Evolutionary conservation across 352 stramenopile species (phyloP).

Genomic region (Phytophthora fragariae): DNA sequence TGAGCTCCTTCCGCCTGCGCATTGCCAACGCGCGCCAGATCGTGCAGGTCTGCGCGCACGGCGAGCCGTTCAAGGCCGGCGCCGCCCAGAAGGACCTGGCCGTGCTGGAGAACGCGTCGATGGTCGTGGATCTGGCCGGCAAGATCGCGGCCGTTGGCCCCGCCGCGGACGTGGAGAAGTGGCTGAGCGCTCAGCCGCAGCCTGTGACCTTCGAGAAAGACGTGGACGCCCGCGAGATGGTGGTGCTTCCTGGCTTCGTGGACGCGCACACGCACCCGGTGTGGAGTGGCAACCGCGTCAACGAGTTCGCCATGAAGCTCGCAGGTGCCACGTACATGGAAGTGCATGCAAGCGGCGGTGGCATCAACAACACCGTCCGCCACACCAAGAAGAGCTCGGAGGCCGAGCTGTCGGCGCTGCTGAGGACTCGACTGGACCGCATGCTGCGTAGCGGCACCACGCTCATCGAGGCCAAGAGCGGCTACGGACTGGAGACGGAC

Average conservation of each 20-base stretch:
- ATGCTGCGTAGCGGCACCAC: slow-evolving; percentile 83
- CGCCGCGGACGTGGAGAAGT: slow-evolving; percentile 61
- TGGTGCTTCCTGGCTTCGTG: slow-evolving; percentile 81
- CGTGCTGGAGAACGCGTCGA: slow-evolving; percentile 62
- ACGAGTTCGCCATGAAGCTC: slow-evolving; percentile 90
- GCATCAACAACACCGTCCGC: slow-evolving; percentile 86
- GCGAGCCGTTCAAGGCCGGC: slow-evolving; percentile 73
- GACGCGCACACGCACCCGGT: slow-evolving; percentile 88
- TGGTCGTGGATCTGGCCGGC: slow-evolving; percentile 63
- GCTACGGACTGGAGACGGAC: slow-evolving; percentile 84
- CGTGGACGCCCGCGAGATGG: slow-evolving; percentile 71
- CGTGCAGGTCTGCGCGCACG: slow-evolving; percentile 74
- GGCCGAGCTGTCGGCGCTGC: slow-evolving; percentile 58
- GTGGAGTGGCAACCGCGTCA: slow-evolving; percentile 86
- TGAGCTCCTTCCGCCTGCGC: slow-evolving; percentile 79
- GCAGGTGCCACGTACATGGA: slow-evolving; percentile 89
- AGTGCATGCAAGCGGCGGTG: slow-evolving; percentile 75
- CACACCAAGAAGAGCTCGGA: slow-evolving; percentile 72
- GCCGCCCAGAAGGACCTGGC: slow-evolving; percentile 68
- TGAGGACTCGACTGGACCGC: slow-evolving; percentile 65
- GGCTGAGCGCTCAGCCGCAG: slow-evolving; percentile 60
- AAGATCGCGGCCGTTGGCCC: slow-evolving; percentile 73
- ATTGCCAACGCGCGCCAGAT: slow-evolving; percentile 72
- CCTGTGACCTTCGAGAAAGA: slow-evolving; percentile 77
- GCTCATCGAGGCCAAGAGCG: slow-evolving; percentile 84